phyloP scores from a whole-genome alignment of 2,329 filamentous ascomycete genomes.

The Microsporum ferrugineum region DNA sequence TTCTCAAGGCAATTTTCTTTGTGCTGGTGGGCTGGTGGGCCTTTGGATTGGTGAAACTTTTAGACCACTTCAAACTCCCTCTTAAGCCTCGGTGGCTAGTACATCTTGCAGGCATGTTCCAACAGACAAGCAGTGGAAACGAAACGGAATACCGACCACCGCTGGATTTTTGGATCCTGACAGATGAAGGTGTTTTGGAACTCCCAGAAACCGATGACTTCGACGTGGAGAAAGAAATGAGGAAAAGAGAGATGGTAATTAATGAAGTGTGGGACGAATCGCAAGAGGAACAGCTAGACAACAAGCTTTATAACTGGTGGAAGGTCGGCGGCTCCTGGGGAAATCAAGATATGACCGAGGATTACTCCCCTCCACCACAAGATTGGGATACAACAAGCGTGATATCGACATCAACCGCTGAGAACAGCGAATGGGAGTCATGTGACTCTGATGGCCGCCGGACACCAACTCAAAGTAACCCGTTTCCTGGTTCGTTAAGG shows the following conservation, averaged over 20 bases:
- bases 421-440: constrained; percentile 40
- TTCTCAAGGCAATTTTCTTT: constrained; percentile 61
- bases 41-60: constrained; percentile 41
- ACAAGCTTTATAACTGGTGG: constrained; percentile 75
- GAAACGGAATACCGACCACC: constrained; percentile 16
- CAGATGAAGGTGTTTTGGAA: constrained; percentile 42
- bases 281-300: constrained; percentile 58
- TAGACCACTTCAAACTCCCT: constrained; percentile 50
- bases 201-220: constrained; percentile 52
- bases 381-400: constrained; percentile 72
- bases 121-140: constrained; percentile 14
- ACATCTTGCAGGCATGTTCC: constrained; percentile 23
- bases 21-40: constrained; percentile 51
- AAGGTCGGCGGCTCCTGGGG: constrained; percentile 75
- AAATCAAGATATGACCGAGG: constrained; percentile 64
- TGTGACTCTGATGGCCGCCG: constrained; percentile 43
- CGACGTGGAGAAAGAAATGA: constrained; percentile 72
- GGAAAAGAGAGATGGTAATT: constrained; percentile 45
- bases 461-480: constrained; percentile 62
- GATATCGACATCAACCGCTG: constrained; percentile 47
- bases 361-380: constrained; percentile 53
- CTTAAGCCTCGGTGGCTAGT: constrained; percentile 54
- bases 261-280: constrained; percentile 32
- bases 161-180: constrained; percentile 44
- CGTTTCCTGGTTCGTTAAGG: constrained; percentile 27